phyloP scores from a whole-genome alignment of 2,329 filamentous ascomycete genomes.

The Metarhizium guizhouense region DNA sequence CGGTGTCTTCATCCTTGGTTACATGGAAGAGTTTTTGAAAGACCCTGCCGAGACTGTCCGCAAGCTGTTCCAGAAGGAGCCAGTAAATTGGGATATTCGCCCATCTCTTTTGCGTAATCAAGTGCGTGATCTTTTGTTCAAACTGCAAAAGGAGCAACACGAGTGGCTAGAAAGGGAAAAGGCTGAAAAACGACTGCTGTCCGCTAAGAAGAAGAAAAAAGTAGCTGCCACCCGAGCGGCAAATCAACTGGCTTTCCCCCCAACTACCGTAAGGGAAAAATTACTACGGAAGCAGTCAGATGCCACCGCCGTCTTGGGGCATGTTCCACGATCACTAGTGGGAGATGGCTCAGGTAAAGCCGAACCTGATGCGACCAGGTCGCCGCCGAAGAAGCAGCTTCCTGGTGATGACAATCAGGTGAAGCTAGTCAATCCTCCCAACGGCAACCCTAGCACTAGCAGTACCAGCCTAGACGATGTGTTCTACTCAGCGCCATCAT shows the following conservation, averaged over 20 bases:
- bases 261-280: neutral
- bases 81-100: constrained; percentile 43
- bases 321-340: neutral
- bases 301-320: neutral
- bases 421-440: constrained; percentile 11
- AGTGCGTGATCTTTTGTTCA: constrained; percentile 58
- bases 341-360: neutral
- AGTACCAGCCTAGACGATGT: neutral
- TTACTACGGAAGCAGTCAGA: neutral
- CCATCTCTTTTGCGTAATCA: constrained; percentile 50
- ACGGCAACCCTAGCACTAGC: constrained; percentile 11
- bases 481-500: neutral
- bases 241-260: neutral
- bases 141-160: constrained; percentile 51
- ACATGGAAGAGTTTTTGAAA: constrained; percentile 72
- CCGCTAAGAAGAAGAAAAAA: constrained; percentile 13
- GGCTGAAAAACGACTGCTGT: constrained; percentile 21
- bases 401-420: constrained; percentile 6
- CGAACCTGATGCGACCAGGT: neutral
- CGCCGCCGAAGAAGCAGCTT: neutral
- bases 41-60: constrained; percentile 62
- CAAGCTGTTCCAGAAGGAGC: constrained; percentile 54
- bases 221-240: neutral
- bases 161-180: constrained; percentile 28
- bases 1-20: constrained; percentile 77